Evolutionary conservation across 371 early-diverging fungal genomes (phyloP), one percentile per base, ranked within the genome.

Genomic region (Blastocladiella emersonii): DNA sequence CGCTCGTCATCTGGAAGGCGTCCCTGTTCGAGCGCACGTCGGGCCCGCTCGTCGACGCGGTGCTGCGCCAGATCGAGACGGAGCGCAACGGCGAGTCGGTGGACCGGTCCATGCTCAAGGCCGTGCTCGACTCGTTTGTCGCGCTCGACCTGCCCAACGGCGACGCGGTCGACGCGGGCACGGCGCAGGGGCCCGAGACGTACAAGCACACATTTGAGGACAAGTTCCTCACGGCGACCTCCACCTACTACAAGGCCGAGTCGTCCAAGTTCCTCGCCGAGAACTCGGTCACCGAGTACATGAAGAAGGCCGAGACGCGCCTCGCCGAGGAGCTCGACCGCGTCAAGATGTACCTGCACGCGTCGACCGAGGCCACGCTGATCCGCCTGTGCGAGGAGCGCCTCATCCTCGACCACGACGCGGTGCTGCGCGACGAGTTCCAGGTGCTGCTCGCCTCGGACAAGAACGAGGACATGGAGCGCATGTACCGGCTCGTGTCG

Each of bases 81-180:
- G 88, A 94, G 68, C 80, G 97, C 61, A 84, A 89, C 65, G 94
- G 95, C 10, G 93, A 93, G 72, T 83, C 86, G 0, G 89, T 93
- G 27, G 91, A 92, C 62, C 84, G 87, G n/a, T 76, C 80, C 8
- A 71, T 93, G 35, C 83, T 96, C 65, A 89, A 91, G 69, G 84
- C 76, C 56, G 86, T 94, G n/a, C 88, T 89, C 12, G 91, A 91
- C 41, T 93, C 92, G 56, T 91, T 90, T 69, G 60, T 59, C 8
- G 60, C 44, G 2, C 45, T 59, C n/a, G 60, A 59, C 30, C 12
- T 59, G 30, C 41, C 37, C 60, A 68, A 68, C 35, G 67, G 69
- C 19, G 63, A 60, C 6, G 68, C 56, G 17, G 25, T 60, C 2
- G 10, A 35, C 25, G 41, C 12, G 6, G 48, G 6, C 36, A 56